Evolutionary conservation across 768 basidiomycete genomes (phyloP).

Genomic region (Suillus luteus): DNA sequence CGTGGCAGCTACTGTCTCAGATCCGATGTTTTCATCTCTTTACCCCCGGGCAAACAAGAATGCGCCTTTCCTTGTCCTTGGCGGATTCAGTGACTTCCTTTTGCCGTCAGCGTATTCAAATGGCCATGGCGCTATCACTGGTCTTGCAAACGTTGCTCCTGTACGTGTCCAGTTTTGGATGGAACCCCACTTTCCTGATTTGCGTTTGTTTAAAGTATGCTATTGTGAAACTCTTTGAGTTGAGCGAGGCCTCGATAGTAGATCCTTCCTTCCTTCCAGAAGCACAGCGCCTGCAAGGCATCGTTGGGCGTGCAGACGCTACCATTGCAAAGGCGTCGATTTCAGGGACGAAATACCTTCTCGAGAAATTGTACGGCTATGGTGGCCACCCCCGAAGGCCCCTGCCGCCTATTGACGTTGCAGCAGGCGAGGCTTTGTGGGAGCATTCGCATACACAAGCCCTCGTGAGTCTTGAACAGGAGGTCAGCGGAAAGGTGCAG

Average conservation of each 20-base stretch:
- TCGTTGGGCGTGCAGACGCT: slow-evolving; percentile 78
- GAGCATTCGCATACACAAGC: slow-evolving; percentile 70
- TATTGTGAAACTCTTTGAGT: slow-evolving; percentile 58
- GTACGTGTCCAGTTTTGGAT: slow-evolving; percentile 39
- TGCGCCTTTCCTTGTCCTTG: slow-evolving; percentile 80
- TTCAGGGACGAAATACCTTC: slow-evolving; percentile 79
- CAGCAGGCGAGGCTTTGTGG: slow-evolving; percentile 64
- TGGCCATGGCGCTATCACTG: slow-evolving; percentile 89
- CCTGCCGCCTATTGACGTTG: slow-evolving; percentile 62
- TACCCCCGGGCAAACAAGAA: slow-evolving; percentile 69
- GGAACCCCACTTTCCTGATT: slow-evolving; percentile 8
- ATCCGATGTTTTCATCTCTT: slow-evolving; percentile 50
- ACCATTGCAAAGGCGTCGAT: slow-evolving; percentile 78
- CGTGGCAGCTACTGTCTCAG: slow-evolving; percentile 69
- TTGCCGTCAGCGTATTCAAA: slow-evolving; percentile 70
- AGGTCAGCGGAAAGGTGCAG: slow-evolving; percentile 46
- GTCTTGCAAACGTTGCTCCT: slow-evolving; percentile 82
- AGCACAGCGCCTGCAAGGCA: slow-evolving; percentile 75
- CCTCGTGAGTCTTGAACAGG: slow-evolving; percentile 64
- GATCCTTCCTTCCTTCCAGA: slow-evolving; percentile 62
- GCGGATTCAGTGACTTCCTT: slow-evolving; percentile 85
- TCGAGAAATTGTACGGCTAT: slow-evolving; percentile 77
- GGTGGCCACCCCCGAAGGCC: slow-evolving; percentile 81
- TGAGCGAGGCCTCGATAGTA: slow-evolving; percentile 56
- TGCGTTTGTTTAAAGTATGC: slow-evolving; percentile 46